These are phyloP conservation scores for Blastobotrys indianensis DNA, from an alignment of 1,139 yeast species.

Conservation along the genomic window DNA sequence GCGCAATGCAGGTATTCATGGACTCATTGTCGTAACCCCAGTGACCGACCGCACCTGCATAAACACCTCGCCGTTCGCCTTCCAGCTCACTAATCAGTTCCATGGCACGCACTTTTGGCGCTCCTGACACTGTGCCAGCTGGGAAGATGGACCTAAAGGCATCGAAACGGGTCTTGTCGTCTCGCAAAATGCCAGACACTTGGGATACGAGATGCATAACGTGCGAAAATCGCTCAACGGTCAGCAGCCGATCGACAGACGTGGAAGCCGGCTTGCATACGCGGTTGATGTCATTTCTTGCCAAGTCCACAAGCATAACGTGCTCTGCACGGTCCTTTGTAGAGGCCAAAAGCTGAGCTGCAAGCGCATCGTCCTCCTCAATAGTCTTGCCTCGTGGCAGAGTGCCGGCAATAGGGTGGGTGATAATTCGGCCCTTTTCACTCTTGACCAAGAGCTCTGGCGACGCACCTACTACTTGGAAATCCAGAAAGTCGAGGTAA, in stretches of 20 bases:
- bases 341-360: conserved; percentile 66
- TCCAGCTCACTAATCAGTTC: conserved; percentile 86
- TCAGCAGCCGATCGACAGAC: conserved; percentile 77
- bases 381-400: conserved; percentile 81
- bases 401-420: conserved; percentile 98
- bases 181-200: conserved; percentile 83
- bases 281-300: conserved; percentile 90
- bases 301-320: conserved; percentile 95
- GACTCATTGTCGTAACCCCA: conserved; percentile 92
- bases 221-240: conserved; percentile 92
- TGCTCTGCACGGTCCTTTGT: conserved; percentile 95
- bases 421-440: conserved; percentile 72
- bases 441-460: conserved; percentile 88
- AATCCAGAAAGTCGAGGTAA: conserved; percentile 84
- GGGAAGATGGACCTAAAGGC: conserved; percentile 97
- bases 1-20: conserved; percentile 96
- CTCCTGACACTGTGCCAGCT: conserved; percentile 97
- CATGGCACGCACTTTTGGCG: conserved; percentile 97
- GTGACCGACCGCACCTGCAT: conserved; percentile 99
- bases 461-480: conserved; percentile 94
- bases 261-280: conserved; percentile 86
- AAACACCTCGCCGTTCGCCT: conserved; percentile 87
- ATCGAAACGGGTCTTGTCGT: conserved; percentile 83
- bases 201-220: conserved; percentile 95
- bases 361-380: conserved; percentile 85